Percentiles rank a stretch among this genome's conserved stretches.
These are phyloP conservation scores for Glycyrrhiza uralensis DNA, from an alignment of 306 rosid species.

Conservation along the genomic window DNA sequence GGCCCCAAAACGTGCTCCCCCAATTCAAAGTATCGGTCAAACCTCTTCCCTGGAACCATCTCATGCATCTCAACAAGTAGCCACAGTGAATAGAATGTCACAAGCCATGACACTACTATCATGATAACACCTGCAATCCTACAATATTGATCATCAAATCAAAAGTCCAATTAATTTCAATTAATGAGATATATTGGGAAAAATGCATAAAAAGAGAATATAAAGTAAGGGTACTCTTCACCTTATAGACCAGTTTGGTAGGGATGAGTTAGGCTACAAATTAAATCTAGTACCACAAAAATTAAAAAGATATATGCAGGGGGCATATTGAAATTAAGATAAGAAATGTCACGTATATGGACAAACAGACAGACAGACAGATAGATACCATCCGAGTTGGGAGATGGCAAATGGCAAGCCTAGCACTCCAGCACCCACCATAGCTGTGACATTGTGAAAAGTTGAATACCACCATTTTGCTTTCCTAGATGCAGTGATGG, in stretches of 20 bases:
- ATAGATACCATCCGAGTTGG: conserved; percentile 41
- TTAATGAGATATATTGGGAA: too few relatives aligned
- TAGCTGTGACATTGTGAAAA: conserved; percentile 50
- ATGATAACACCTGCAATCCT: conserved; percentile 45
- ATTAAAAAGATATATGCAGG: not conserved
- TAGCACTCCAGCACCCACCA: conserved; percentile 48
- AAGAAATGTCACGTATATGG: too few relatives aligned
- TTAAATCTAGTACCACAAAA: too few relatives aligned
- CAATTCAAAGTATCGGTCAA: conserved; percentile 54
- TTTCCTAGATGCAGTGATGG: conserved; percentile 21
- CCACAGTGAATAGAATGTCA: conserved; percentile 68
- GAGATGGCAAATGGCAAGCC: conserved; percentile 42
- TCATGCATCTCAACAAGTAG: conserved; percentile 60
- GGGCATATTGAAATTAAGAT: too few relatives aligned
- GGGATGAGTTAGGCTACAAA: too few relatives aligned
- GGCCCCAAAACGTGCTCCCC: conserved; percentile 53
- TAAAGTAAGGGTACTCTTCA: too few relatives aligned
- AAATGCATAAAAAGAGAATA: too few relatives aligned
- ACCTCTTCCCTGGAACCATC: conserved; percentile 44
- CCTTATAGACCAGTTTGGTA: too few relatives aligned
- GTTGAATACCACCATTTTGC: conserved; percentile 52
- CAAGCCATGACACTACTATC: conserved; percentile 47
- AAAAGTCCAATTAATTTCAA: too few relatives aligned
- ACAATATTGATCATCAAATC: too few relatives aligned
- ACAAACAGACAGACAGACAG: too few relatives aligned